Evolutionary conservation across 2,329 filamentous ascomycete species (phyloP).

Genomic region (Thielaviopsis cerberus): DNA sequence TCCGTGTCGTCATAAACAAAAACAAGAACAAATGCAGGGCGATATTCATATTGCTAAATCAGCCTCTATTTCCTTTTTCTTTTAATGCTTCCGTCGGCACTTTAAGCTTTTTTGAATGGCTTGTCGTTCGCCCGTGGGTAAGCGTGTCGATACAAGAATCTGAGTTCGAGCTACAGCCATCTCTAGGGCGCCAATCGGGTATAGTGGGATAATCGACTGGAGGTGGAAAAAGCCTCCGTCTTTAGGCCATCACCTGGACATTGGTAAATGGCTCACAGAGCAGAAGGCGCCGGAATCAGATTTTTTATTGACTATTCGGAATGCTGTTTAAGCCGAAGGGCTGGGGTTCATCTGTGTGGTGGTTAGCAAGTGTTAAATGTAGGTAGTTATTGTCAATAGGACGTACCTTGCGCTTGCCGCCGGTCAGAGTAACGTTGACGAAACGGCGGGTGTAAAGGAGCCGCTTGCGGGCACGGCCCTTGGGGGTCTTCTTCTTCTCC

Average conservation of each 20-base stretch:
- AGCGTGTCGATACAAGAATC: neutral
- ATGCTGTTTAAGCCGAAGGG: slow-evolving; percentile 20
- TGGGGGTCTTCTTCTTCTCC: slow-evolving; percentile 93
- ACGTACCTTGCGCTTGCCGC: slow-evolving; percentile 88
- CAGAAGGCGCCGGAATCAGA: slow-evolving; percentile 6
- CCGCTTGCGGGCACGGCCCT: slow-evolving; percentile 95
- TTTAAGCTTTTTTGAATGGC: neutral
- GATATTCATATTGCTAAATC: neutral
- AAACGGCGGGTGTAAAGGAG: slow-evolving; percentile 92
- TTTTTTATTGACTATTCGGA: slow-evolving; percentile 8
- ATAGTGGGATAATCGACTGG: neutral
- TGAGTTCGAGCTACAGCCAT: neutral
- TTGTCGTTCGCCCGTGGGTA: neutral
- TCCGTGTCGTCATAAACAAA: neutral
- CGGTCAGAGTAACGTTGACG: slow-evolving; percentile 92
- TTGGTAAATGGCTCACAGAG: slow-evolving; percentile 5
- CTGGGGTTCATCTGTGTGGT: slow-evolving; percentile 24
- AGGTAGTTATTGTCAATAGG: neutral
- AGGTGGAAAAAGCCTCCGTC: slow-evolving; percentile 1
- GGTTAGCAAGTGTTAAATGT: neutral
- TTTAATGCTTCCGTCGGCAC: neutral
- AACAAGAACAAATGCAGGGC: neutral
- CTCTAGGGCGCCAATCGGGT: neutral
- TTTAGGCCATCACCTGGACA: slow-evolving; percentile 3
- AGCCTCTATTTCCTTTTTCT: neutral